Evolutionary conservation across 2,329 filamentous ascomycete species (phyloP).

Genomic region (Xylaria sp.): DNA sequence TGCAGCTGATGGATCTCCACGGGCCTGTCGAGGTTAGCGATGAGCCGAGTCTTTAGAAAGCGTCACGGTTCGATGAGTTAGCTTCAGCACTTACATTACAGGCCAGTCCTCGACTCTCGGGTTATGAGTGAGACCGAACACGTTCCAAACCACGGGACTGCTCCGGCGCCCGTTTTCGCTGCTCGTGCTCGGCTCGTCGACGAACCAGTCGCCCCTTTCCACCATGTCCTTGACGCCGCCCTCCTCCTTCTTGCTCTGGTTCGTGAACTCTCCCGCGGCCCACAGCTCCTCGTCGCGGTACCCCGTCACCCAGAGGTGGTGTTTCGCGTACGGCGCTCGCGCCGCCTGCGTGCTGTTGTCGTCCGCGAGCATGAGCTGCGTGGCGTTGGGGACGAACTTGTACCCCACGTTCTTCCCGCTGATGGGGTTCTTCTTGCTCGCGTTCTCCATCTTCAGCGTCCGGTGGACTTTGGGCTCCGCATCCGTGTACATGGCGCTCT

Average conservation of each 20-base stretch:
- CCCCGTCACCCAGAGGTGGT: conserved; percentile 56
- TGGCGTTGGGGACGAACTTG: conserved; percentile 52
- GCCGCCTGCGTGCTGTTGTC: conserved; percentile 49
- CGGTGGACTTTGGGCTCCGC: conserved; percentile 60
- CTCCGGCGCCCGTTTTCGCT: conserved; percentile 48
- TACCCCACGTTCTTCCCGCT: conserved; percentile 57
- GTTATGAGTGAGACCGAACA: conserved; percentile 56
- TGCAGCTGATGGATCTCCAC: conserved; percentile 55
- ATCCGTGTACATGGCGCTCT: conserved; percentile 54
- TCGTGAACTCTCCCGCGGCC: conserved; percentile 58
- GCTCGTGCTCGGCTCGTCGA: conserved; percentile 32
- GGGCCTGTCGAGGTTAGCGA: conserved; percentile 44
- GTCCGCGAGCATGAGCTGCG: conserved; percentile 55
- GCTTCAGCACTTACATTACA: conserved; percentile 51
- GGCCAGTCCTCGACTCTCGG: conserved; percentile 57
- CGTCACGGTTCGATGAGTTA: background rate
- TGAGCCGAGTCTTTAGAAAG: background rate
- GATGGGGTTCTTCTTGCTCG: conserved; percentile 50
- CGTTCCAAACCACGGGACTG: conserved; percentile 58
- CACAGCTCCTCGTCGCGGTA: conserved; percentile 56
- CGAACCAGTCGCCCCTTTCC: conserved; percentile 53
- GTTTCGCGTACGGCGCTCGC: conserved; percentile 52
- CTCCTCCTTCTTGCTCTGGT: conserved; percentile 51
- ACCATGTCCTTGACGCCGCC: conserved; percentile 56
- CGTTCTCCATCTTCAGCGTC: conserved; percentile 55